Conservation (phyloP, 2,329 filamentous ascomycete genomes). For the Didymella glomerata region DNA sequence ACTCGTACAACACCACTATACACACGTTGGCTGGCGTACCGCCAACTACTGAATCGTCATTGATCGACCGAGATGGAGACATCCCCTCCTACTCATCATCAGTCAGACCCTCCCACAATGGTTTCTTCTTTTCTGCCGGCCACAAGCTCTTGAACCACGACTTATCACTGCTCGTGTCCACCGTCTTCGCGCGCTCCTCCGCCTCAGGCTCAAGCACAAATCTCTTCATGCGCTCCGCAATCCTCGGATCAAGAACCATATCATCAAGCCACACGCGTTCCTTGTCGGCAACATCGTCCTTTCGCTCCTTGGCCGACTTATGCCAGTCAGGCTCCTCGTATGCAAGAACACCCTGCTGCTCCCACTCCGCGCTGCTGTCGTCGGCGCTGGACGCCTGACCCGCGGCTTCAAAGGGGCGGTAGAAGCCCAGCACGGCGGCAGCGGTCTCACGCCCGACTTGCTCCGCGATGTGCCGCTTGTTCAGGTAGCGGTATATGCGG, state of each 20-base stretch:
- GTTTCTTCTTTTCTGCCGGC: conserved; percentile 46
- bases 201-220: conserved; percentile 76
- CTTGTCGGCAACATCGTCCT: conserved; percentile 59
- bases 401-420: conserved; percentile 55
- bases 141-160: conserved; percentile 44
- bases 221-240: conserved; percentile 79
- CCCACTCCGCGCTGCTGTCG: conserved; percentile 55
- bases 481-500: conserved; percentile 87
- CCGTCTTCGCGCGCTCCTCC: conserved; percentile 67
- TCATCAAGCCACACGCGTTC: conserved; percentile 76
- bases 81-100: conserved; percentile 34
- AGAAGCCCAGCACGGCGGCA: conserved; percentile 74
- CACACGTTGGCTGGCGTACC: neutral
- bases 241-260: conserved; percentile 77
- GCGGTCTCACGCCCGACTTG: conserved; percentile 87
- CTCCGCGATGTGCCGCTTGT: conserved; percentile 84
- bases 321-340: conserved; percentile 84
- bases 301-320: conserved; percentile 72
- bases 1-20: conserved; percentile 38
- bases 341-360: conserved; percentile 71
- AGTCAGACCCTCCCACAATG: conserved; percentile 44
- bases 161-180: conserved; percentile 30
- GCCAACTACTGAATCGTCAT: too few species aligned
- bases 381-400: conserved; percentile 39
- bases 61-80: conserved; percentile 33